Conservation (phyloP, 2,329 filamentous ascomycete genomes). For the Cordyceps javanica region DNA sequence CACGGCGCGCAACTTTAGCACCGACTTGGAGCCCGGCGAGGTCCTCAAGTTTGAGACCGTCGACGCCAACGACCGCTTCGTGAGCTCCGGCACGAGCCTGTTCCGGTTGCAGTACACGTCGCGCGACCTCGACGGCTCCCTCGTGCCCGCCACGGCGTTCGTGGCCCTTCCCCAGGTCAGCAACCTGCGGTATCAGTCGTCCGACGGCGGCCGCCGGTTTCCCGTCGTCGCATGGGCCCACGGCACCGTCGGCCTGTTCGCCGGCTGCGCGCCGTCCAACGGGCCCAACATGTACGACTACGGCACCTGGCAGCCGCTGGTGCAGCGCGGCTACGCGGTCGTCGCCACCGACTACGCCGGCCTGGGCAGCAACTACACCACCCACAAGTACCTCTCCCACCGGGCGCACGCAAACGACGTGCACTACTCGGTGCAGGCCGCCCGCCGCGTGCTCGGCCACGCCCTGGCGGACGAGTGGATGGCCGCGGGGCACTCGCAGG, state of each 20-base stretch:
- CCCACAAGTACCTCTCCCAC: constrained; percentile 17
- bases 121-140: constrained; percentile 12
- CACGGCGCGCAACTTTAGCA: constrained; percentile 15
- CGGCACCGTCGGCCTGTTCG: constrained; percentile 15
- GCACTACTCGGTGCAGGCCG: constrained; percentile 2
- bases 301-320: constrained; percentile 13
- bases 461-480: constrained; percentile 13
- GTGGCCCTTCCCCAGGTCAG: constrained; percentile 9
- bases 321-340: constrained; percentile 15
- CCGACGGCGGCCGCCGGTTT: not conserved
- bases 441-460: constrained; percentile 6
- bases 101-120: constrained; percentile 19
- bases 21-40: constrained; percentile 10
- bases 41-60: constrained; percentile 16
- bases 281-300: constrained; percentile 14
- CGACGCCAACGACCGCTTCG: constrained; percentile 5
- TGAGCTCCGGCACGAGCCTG: constrained; percentile 14
- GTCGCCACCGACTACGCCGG: constrained; percentile 20
- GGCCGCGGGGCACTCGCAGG: constrained; percentile 17
- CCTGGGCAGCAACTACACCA: constrained; percentile 18
- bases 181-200: not conserved
- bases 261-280: constrained; percentile 16
- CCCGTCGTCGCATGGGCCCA: constrained; percentile 15
- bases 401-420: constrained; percentile 13
- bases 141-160: constrained; percentile 16